phyloP scores from a whole-genome alignment of 805 yeast species.

The Candida chilensis region DNA sequence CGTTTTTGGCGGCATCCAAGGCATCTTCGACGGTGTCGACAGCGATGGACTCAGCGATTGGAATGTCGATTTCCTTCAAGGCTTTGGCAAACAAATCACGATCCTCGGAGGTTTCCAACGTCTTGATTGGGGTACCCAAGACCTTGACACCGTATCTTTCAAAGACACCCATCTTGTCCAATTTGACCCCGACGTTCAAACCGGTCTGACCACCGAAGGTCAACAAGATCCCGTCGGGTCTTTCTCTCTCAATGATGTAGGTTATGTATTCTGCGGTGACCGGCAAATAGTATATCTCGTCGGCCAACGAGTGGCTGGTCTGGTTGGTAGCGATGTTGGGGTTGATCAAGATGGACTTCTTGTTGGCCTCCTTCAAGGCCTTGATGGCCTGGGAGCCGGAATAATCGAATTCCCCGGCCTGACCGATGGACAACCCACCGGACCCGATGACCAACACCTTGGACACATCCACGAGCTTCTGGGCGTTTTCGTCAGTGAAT shows the following conservation, averaged over 20 bases:
- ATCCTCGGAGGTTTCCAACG: constrained; percentile 94
- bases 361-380: constrained; percentile 86
- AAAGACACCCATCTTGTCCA: constrained; percentile 91
- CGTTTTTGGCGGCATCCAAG: constrained; percentile 73
- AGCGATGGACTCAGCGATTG: constrained; percentile 95
- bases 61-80: constrained; percentile 87
- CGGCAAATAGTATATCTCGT: constrained; percentile 90
- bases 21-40: constrained; percentile 93
- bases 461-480: constrained; percentile 69
- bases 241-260: constrained; percentile 90
- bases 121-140: constrained; percentile 93
- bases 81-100: constrained; percentile 95
- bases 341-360: constrained; percentile 77
- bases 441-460: constrained; percentile 92
- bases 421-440: constrained; percentile 95
- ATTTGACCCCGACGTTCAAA: constrained; percentile 88
- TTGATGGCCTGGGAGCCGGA: constrained; percentile 97
- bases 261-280: constrained; percentile 96
- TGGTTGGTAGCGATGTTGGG: constrained; percentile 97
- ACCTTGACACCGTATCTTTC: constrained; percentile 89
- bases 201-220: constrained; percentile 99
- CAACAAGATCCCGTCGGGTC: constrained; percentile 90
- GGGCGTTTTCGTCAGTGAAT: constrained; percentile 51
- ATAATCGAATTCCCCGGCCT: constrained; percentile 97
- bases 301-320: constrained; percentile 91